These are phyloP conservation scores for Thielaviopsis populi DNA, from an alignment of 2,329 filamentous ascomycete genomes.

Conservation along the genomic window DNA sequence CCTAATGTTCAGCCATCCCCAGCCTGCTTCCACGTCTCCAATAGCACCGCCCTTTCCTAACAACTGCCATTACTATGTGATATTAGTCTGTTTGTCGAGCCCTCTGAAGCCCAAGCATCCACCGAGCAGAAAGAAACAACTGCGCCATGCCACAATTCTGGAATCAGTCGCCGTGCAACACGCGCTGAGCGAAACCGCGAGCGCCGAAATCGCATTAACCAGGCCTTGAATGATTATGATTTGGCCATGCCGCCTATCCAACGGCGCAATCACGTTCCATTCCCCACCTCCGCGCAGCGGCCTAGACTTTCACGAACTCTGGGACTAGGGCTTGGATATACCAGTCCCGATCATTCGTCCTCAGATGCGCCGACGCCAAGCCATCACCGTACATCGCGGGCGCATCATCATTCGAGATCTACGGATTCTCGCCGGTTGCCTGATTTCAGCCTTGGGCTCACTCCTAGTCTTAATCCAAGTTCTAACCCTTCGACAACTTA, in stretches of 20 bases:
- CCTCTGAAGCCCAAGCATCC: neutral
- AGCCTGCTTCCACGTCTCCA: neutral
- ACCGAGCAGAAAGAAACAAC: neutral
- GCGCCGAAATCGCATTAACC: neutral
- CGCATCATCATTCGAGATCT: neutral
- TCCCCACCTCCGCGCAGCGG: neutral
- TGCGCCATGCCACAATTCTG: neutral
- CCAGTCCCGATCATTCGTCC: neutral
- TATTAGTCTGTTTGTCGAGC: constrained; percentile 3
- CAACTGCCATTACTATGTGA: neutral
- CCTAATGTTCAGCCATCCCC: neutral
- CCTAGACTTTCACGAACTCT: neutral
- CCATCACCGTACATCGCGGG: neutral
- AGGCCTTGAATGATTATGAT: neutral
- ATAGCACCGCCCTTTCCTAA: neutral
- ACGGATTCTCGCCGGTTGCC: neutral
- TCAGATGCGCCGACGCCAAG: neutral
- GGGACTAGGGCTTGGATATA: neutral
- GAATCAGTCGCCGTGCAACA: neutral
- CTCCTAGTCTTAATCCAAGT: neutral
- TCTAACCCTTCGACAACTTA: neutral
- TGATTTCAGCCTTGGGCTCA: neutral
- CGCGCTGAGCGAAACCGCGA: neutral
- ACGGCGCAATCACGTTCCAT: neutral
- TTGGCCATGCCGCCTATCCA: neutral